These are phyloP conservation scores for Santalum album DNA, from an alignment of 164 flowering plant species.

Conservation along the genomic window DNA sequence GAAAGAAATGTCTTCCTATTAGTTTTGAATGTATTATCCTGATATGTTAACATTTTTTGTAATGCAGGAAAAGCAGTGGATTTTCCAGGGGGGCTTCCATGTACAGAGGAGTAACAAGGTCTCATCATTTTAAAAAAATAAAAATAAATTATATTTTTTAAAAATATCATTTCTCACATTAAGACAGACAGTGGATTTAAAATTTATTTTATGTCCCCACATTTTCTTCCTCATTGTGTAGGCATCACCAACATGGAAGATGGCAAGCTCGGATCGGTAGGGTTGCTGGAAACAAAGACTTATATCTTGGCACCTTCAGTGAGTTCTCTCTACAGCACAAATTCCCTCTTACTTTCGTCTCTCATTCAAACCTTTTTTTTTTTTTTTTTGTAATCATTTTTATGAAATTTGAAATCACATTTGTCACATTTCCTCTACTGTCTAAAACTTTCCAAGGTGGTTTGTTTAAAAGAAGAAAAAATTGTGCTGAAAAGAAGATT, in stretches of 20 bases:
- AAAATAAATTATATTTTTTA: too few relatives aligned
- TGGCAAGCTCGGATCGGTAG: slow-evolving; percentile 95
- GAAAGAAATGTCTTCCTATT: too few relatives aligned
- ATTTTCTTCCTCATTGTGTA: slow-evolving; percentile 9
- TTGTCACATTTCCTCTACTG: too few relatives aligned
- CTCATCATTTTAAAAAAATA: too few relatives aligned
- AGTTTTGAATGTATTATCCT: not conserved
- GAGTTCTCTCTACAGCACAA: slow-evolving; percentile 15
- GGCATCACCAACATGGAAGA: slow-evolving; percentile 92
- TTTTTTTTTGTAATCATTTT: not conserved
- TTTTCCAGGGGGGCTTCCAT: slow-evolving; percentile 93
- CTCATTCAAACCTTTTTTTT: not conserved
- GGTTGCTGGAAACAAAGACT: slow-evolving; percentile 92
- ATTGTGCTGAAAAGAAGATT: slow-evolving; percentile 6
- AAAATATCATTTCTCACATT: too few relatives aligned
- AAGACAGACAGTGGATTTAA: too few relatives aligned
- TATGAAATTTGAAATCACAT: not conserved
- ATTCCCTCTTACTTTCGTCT: not conserved
- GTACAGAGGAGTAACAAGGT: slow-evolving; percentile 96
- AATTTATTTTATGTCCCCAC: too few relatives aligned
- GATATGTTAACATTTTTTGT: not conserved
- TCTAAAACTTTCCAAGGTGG: too few relatives aligned
- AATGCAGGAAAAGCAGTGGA: slow-evolving; percentile 78
- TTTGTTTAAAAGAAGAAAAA: too few relatives aligned
- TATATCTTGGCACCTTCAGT: slow-evolving; percentile 89